Conservation (phyloP, 2,329 filamentous ascomycete species). For the Cephalotrichum gorgonifer region DNA sequence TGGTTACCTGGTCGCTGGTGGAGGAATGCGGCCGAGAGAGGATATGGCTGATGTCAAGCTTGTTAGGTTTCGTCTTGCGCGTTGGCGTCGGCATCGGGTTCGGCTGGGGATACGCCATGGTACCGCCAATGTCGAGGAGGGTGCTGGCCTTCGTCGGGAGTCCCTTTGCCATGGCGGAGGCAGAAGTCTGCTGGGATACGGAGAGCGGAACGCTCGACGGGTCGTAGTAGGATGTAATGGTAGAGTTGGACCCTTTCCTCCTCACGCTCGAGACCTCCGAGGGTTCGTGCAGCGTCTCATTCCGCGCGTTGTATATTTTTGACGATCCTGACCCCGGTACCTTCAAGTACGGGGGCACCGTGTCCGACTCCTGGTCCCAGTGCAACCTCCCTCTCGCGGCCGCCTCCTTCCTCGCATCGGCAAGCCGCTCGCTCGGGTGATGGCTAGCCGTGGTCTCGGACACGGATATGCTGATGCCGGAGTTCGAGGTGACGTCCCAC, state of each 20-base stretch:
- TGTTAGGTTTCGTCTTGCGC: conserved; percentile 21
- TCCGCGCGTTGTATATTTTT: conserved; percentile 9
- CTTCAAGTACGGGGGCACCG: conserved; percentile 25
- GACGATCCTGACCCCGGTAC: conserved; percentile 9
- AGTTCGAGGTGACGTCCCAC: conserved; percentile 33
- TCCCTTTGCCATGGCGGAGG: conserved; percentile 47
- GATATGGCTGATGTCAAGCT: conserved; percentile 13
- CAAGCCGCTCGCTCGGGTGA: conserved; percentile 14
- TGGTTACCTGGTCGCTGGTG: no score
- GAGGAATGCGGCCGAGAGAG: conserved; percentile 25
- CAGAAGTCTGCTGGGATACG: conserved; percentile 50
- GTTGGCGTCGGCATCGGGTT: conserved; percentile 31
- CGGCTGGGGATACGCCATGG: conserved; percentile 13
- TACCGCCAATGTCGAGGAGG: conserved; percentile 34
- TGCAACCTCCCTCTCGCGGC: conserved; percentile 11
- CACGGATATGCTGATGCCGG: conserved; percentile 32
- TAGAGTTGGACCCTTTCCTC: conserved; percentile 41
- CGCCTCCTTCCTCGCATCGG: conserved; percentile 5
- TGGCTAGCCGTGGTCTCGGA: conserved; percentile 29
- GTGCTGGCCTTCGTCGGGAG: conserved; percentile 35
- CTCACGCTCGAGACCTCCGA: conserved; percentile 32
- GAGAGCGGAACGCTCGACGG: conserved; percentile 42
- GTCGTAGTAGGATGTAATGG: conserved; percentile 48
- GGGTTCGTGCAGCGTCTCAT: conserved; percentile 12
- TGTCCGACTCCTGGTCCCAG: conserved; percentile 38